These are phyloP conservation scores for Gossypium thurberi DNA, from an alignment of 345 rosid genomes.

Conservation along the genomic window DNA sequence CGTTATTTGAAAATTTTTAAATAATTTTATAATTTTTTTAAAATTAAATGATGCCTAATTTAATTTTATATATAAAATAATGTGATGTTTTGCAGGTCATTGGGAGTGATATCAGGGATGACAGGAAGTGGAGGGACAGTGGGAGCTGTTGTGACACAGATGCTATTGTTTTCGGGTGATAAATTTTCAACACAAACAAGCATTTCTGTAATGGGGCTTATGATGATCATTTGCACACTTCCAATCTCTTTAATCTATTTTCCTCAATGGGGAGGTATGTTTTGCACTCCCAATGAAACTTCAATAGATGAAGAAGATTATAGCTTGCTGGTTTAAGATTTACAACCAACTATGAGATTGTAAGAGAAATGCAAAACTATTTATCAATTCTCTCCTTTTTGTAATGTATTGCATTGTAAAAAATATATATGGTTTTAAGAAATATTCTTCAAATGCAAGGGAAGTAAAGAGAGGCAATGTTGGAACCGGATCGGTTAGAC, in stretches of 20 bases:
- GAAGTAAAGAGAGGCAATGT: too few relatives aligned
- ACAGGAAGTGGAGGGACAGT: conserved; percentile 79
- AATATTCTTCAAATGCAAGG: too few relatives aligned
- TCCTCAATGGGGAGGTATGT: conserved; percentile 63
- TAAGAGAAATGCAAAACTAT: neutral
- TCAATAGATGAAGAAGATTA: conserved; percentile 22
- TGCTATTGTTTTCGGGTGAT: conserved; percentile 56
- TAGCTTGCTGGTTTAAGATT: conserved; percentile 26
- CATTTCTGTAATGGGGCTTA: conserved; percentile 81
- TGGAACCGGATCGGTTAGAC: too few relatives aligned
- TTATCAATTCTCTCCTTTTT: neutral
- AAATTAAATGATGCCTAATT: too few relatives aligned
- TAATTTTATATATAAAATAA: too few relatives aligned
- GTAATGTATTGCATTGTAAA: neutral
- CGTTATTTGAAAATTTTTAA: too few relatives aligned
- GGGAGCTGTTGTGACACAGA: conserved; percentile 69
- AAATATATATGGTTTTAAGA: neutral
- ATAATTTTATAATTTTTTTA: too few relatives aligned
- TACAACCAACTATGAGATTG: neutral
- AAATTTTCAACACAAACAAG: conserved; percentile 45
- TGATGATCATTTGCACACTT: conserved; percentile 49
- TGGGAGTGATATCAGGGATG: conserved; percentile 80
- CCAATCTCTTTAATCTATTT: conserved; percentile 47
- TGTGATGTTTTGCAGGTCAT: conserved; percentile 40
- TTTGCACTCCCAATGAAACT: conserved; percentile 28